Evolutionary conservation across 1,284 basidiomycete species (phyloP).

Genomic region (Tylopilus sp.): DNA sequence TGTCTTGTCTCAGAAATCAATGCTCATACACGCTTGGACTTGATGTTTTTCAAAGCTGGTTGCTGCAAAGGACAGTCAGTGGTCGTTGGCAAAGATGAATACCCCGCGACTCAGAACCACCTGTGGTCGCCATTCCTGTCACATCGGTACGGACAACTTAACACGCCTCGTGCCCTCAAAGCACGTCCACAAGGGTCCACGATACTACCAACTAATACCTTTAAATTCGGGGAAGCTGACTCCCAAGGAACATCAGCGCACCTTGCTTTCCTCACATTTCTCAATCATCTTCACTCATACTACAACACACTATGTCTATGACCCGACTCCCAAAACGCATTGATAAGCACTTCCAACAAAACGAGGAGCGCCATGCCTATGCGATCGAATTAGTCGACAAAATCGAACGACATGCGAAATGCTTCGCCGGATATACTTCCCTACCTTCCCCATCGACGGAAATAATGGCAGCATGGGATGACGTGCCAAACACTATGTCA

Average conservation of each 20-base stretch:
- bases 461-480: slow-evolving; percentile 31
- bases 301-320: slow-evolving; percentile 14
- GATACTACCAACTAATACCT: slow-evolving; percentile 10
- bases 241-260: neutral
- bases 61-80: neutral
- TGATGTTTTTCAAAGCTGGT: neutral
- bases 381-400: slow-evolving; percentile 28
- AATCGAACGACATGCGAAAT: slow-evolving; percentile 22
- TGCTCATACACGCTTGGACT: neutral
- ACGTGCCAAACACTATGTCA: slow-evolving; percentile 34
- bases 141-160: slow-evolving; percentile 26
- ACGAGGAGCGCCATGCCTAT: slow-evolving; percentile 12
- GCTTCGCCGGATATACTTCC: slow-evolving; percentile 15
- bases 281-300: neutral
- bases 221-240: slow-evolving; percentile 29
- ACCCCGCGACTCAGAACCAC: slow-evolving; percentile 12
- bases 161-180: slow-evolving; percentile 41
- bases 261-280: neutral
- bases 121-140: slow-evolving; percentile 26
- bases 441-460: slow-evolving; percentile 29
- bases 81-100: slow-evolving; percentile 3
- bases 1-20: neutral
- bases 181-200: slow-evolving; percentile 38
- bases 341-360: slow-evolving; percentile 23
- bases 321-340: slow-evolving; percentile 8